A percentile compares a stretch with the other conserved stretches of the same genome.
Evolutionary conservation across 1,139 yeast genomes (phyloP).

Genomic region (Sugiyamaella novakii): DNA sequence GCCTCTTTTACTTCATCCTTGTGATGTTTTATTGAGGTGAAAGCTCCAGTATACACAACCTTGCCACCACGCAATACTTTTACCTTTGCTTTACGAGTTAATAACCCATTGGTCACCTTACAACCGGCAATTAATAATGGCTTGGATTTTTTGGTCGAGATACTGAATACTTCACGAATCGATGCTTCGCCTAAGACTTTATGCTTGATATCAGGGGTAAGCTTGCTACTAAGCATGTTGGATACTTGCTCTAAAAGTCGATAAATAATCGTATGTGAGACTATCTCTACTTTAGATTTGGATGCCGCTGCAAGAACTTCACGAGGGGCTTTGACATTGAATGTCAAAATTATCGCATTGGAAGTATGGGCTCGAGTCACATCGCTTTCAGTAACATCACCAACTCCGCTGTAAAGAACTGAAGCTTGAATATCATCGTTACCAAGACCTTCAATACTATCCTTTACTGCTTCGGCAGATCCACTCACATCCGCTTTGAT

Average conservation of each 20-base stretch:
- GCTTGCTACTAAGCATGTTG: conserved; percentile 57
- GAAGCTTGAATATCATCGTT: conserved; percentile 77
- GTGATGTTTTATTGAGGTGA: conserved; percentile 76
- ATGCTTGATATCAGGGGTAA: conserved; percentile 69
- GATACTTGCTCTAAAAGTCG: conserved; percentile 85
- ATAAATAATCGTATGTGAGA: conserved; percentile 78
- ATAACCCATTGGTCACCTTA: conserved; percentile 69
- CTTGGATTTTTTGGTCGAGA: conserved; percentile 55
- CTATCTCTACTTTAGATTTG: conserved; percentile 58
- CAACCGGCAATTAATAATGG: conserved; percentile 81
- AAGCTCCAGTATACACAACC: conserved; percentile 63
- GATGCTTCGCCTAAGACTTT: conserved; percentile 70
- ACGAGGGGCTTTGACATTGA: conserved; percentile 72
- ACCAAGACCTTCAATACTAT: conserved; percentile 78
- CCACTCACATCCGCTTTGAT: conserved; percentile 88
- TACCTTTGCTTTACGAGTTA: conserved; percentile 61
- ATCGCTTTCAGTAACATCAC: conserved; percentile 82
- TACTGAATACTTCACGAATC: conserved; percentile 70
- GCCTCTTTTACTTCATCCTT: conserved; percentile 81
- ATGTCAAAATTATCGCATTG: conserved; percentile 71
- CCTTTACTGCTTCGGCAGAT: conserved; percentile 65
- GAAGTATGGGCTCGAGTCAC: conserved; percentile 78
- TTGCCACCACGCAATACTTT: conserved; percentile 60
- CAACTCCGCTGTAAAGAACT: conserved; percentile 76
- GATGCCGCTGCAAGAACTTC: conserved; percentile 65